A percentile compares a stretch with the other conserved stretches of the same genome.
Conservation (phyloP, 371 early-diverging fungal species). For the Mortierella sp. region DNA sequence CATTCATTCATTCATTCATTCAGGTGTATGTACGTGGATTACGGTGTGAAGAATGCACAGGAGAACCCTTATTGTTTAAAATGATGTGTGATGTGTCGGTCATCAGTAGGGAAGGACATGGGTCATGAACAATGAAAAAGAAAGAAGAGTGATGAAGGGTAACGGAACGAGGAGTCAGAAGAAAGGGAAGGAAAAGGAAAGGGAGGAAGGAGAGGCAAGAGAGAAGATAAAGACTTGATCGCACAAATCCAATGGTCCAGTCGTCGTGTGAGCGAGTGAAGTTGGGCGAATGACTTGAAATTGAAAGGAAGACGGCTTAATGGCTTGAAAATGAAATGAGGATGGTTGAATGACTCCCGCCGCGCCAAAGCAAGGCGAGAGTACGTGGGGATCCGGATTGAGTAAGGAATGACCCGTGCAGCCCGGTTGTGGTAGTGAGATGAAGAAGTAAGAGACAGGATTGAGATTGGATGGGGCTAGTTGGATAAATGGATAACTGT, state of each 20-base stretch:
- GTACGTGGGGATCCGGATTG: not conserved
- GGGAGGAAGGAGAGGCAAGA: not conserved
- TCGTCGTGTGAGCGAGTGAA: not conserved
- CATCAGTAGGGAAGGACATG: not conserved
- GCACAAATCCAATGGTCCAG: not conserved
- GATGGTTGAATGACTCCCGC: not conserved
- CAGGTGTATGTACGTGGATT: not conserved
- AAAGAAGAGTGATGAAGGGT: not conserved
- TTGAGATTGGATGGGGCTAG: not conserved
- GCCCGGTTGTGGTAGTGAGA: not conserved
- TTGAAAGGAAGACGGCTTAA: not conserved
- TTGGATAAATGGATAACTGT: not conserved
- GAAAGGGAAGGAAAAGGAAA: not conserved
- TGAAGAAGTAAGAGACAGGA: not conserved
- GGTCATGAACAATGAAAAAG: not conserved
- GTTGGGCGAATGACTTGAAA: not conserved
- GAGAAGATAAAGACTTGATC: not conserved
- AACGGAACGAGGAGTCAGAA: not conserved
- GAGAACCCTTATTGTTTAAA: not conserved
- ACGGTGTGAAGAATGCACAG: not conserved
- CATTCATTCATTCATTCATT: not conserved
- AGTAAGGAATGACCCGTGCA: not conserved
- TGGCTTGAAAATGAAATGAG: not conserved
- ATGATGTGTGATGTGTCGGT: not conserved
- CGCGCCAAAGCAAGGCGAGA: not conserved